Evolutionary conservation across 345 rosid species (phyloP).

Genomic region (Hypericum perforatum): DNA sequence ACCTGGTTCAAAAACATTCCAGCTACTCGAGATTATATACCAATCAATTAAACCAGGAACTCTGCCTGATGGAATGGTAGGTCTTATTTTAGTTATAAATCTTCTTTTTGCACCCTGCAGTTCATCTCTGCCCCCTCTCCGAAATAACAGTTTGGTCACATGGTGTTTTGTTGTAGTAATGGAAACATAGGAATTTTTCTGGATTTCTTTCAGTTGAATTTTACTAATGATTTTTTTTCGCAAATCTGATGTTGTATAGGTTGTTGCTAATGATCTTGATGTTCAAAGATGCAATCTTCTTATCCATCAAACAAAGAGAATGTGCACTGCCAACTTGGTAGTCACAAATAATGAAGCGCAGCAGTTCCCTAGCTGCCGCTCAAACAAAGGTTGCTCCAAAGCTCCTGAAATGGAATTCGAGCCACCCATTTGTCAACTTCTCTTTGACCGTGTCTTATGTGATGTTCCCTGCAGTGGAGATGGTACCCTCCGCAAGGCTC

Average conservation of each 20-base stretch:
- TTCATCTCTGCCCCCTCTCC: conserved; percentile 7
- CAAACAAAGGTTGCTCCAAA: conserved; percentile 23
- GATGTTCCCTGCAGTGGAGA: conserved; percentile 99
- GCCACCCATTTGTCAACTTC: conserved; percentile 38
- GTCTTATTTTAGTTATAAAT: conserved; percentile 12
- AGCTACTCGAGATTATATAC: conserved; percentile 79
- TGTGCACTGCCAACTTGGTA: conserved; percentile 88
- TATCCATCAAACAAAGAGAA: conserved; percentile 95
- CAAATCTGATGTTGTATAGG: conserved; percentile 30
- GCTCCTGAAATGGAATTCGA: conserved; percentile 27
- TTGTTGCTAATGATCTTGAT: conserved; percentile 91
- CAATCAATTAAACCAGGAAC: conserved; percentile 52
- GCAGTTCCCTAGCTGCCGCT: conserved; percentile 78
- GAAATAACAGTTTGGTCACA: neutral
- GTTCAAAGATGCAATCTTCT: conserved; percentile 96
- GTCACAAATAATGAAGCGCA: conserved; percentile 97
- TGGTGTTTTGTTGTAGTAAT: too few species aligned
- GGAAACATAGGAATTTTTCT: neutral
- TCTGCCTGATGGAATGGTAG: conserved; percentile 76
- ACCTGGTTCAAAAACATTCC: conserved; percentile 97
- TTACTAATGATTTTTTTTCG: neutral
- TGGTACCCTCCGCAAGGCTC: conserved; percentile 97
- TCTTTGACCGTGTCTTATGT: conserved; percentile 85
- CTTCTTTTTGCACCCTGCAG: too few species aligned
- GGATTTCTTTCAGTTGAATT: conserved; percentile 6